These are phyloP conservation scores for Plasmodium inui DNA, from an alignment of 169 alveolate species.

Conservation along the genomic window DNA sequence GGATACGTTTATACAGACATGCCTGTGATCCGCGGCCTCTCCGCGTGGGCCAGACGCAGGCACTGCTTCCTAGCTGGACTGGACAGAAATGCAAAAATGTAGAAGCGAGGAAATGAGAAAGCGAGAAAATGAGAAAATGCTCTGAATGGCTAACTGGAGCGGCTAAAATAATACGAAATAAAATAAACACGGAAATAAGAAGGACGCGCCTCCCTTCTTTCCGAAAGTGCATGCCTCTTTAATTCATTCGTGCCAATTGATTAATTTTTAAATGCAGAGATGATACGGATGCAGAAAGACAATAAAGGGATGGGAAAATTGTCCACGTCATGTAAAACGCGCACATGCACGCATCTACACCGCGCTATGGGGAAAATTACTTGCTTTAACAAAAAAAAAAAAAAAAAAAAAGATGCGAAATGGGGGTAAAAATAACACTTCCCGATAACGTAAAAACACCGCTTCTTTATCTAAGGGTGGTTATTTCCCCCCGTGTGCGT, in stretches of 20 bases:
- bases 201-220: background rate
- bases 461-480: background rate
- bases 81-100: background rate
- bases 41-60: background rate
- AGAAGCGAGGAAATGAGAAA: background rate
- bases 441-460: background rate
- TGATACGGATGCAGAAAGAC: constrained; percentile 3
- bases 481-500: background rate
- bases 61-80: background rate
- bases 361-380: background rate
- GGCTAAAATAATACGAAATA: background rate
- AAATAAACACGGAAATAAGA: background rate
- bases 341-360: background rate
- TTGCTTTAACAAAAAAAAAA: background rate
- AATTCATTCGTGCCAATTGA: background rate
- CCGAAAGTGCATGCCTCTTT: background rate
- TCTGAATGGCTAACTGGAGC: background rate
- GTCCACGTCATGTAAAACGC: background rate
- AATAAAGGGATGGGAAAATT: background rate
- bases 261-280: background rate
- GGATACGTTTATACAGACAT: background rate
- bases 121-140: background rate
- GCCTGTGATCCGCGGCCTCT: background rate
- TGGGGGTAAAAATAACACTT: background rate
- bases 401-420: background rate